Base-by-base conservation (phyloP, 2,329 filamentous ascomycete species). In the Pyrenophora tritici-repentis region DNA sequence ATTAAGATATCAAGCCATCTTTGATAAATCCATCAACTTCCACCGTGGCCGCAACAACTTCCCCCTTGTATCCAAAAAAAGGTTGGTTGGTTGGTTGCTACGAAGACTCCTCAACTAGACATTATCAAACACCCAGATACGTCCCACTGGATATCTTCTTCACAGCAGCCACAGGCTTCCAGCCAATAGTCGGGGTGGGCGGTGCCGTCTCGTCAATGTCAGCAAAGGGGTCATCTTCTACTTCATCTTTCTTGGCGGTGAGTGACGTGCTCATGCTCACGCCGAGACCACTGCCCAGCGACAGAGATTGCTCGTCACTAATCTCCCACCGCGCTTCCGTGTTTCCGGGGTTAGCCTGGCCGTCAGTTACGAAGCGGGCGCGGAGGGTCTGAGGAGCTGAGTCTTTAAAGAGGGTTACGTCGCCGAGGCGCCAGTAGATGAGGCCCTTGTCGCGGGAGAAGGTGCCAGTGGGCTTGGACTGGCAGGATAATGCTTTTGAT, bases 281-380 rank as follows among this genome's bases (percentile, higher is more conserved):
- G 4, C 84, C 86, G 48, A 97, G 83, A 8, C 85, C 86, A 58
- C 85, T 88, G 1, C 83, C 83, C 1, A 83, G 62, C 3, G 65
- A 74, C 6, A 68, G 57, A 13, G 76, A 75, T 26, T 82, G 75
- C 33, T 82, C 78, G 2, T 78, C 81, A 18, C 53, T 64, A 17
- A 88, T 77, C 70, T 96, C 91, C 86, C 92, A 97, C 48, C 87
- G 81, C 0, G 90, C 90, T 71, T 99, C 93, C 7, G 95, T 82
- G 46, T 84, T 86, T 0, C 91, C 91, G 4, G 89, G 84, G 56
- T 84, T 85, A 0, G 89, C 85, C 43, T 84, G 80, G 18, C 84
- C 84, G 29, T 92, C 87, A 0, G 89, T 90, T 18, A 87, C 78
- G 62, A 99, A 89, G 3, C 91, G 85, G 52, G 91, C 94, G 6